Conservation (phyloP, 371 early-diverging fungal genomes). For the Mortierella sp. region DNA sequence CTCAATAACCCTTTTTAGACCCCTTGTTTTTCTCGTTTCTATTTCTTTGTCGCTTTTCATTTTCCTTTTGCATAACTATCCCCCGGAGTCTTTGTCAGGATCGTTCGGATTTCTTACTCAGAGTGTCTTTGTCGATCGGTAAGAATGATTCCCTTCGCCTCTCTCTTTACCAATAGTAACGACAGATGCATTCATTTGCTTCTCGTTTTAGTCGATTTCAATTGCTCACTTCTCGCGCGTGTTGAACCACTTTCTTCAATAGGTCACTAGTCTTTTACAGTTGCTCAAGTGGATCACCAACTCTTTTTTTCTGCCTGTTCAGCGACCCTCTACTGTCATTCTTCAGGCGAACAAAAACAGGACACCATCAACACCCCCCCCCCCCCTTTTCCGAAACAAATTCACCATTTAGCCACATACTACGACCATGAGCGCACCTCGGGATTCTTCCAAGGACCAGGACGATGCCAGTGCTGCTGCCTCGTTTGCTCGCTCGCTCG, state of each 20-base stretch:
- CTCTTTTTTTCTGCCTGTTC: neutral
- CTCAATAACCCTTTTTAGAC: neutral
- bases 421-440: conserved; percentile 47
- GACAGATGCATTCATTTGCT: conserved; percentile 64
- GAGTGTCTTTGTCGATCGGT: neutral
- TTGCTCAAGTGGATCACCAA: conserved; percentile 5
- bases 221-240: conserved; percentile 12
- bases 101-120: neutral
- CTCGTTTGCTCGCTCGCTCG: conserved; percentile 53
- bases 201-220: neutral
- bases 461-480: conserved; percentile 41
- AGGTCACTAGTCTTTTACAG: neutral
- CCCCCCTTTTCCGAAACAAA: neutral
- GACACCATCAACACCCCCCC: too few relatives aligned
- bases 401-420: conserved; percentile 34
- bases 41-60: neutral
- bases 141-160: neutral
- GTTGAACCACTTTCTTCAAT: neutral
- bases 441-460: conserved; percentile 50
- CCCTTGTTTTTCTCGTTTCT: neutral
- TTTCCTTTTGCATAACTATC: neutral
- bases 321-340: neutral
- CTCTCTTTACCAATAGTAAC: neutral
- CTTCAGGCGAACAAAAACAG: neutral
- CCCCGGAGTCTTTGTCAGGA: neutral